Evolutionary conservation across 2,329 filamentous ascomycete genomes (phyloP), one percentile per base, ranked within the genome.

Genomic region (Cladosporium phlei): DNA sequence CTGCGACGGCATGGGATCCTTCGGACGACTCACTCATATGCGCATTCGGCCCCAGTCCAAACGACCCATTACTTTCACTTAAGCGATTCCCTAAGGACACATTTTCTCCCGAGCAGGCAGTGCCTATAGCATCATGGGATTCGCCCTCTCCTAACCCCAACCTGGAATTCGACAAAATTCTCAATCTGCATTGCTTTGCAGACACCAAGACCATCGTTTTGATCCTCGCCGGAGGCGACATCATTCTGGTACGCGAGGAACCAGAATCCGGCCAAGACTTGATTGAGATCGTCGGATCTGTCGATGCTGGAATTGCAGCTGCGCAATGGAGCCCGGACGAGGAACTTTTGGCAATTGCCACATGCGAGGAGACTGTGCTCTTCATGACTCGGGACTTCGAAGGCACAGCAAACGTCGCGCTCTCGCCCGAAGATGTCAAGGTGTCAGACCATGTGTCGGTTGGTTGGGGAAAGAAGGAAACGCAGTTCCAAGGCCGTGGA

Each of bases 401-500:
- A 57, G 84, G 83, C 48, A 81, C 95, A 32, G 80, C 85, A 25
- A 86, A 90, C 66, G 76, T 86, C 43, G 71, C 75, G 25, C 81
- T 97, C 65, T 80, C 78, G 0, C 64, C 73, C 0, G 34, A 91
- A 95, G 66, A 77, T 95, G 53, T 85, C 85, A 57, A 80, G 82
- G n/a, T 97, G 86, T 20, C 93, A 85, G 65, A 90, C 96, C 71
- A 93, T 96, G 48, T 65, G 25, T 94, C 89, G 16, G 91, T 98
- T 17, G 93, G 93, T 39, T 98, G 93, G 93, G 93, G 93, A 50
- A 97, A 97, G 72, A 88, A 86, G 63, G 93, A 98, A 69, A 98
- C 93, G 0, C 93, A 98, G 65, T 98, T 98, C 66, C 87, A 96
- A 62, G 93, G 93, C 6, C 58, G 63, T 43, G 55, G 64, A 29